Conservation (phyloP, 2,329 filamentous ascomycete genomes). For the Beauveria caledonica region DNA sequence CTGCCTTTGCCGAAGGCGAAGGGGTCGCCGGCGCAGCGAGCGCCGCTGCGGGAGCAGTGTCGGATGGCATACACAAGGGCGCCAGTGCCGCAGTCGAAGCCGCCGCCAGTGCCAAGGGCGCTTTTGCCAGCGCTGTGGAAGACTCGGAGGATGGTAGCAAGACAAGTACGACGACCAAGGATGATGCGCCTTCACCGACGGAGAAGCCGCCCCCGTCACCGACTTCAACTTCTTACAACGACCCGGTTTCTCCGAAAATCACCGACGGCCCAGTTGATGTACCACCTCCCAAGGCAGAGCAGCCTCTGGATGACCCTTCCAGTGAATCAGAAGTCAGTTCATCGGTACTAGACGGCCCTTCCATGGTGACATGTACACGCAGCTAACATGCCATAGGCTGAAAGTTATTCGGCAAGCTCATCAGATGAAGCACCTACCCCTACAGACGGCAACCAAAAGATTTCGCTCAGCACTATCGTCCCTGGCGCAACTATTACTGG, state of each 20-base stretch:
- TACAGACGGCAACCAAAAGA: neutral
- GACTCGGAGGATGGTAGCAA: neutral
- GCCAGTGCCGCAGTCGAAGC: neutral
- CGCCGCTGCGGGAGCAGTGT: neutral
- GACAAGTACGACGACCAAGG: neutral
- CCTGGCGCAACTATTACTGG: neutral
- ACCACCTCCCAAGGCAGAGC: conserved; percentile 7
- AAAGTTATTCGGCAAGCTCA: neutral
- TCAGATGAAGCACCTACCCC: neutral
- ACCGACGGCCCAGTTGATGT: neutral
- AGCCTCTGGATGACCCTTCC: neutral
- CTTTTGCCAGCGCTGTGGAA: neutral
- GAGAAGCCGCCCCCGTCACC: neutral
- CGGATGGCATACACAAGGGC: neutral
- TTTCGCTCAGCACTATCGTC: neutral
- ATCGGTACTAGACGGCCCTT: neutral
- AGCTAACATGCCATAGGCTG: neutral
- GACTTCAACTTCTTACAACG: neutral
- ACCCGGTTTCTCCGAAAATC: neutral
- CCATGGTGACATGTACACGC: neutral
- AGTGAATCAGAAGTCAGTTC: neutral
- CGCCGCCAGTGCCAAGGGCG: neutral
- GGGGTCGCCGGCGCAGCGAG: neutral
- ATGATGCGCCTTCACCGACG: neutral
- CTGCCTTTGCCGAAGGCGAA: neutral